A percentile compares a stretch with the other conserved stretches of the same genome.
phyloP scores from a whole-genome alignment of 2,329 filamentous ascomycete species.

The Geosmithia putterillii region DNA sequence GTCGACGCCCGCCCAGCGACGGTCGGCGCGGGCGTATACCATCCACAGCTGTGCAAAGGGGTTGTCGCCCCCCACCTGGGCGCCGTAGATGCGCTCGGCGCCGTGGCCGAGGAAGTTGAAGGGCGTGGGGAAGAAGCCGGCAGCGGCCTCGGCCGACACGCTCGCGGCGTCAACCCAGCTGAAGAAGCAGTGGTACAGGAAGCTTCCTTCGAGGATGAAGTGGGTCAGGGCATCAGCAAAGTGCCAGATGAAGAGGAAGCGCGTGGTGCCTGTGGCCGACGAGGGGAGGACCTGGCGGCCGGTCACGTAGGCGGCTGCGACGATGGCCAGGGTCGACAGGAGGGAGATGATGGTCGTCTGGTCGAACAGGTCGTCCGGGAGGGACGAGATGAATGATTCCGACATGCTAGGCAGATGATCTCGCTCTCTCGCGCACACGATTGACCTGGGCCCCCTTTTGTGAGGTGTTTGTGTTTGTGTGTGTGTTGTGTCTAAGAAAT shows the following conservation, averaged over 20 bases:
- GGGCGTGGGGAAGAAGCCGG: constrained; percentile 31
- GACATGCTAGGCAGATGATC: constrained; percentile 5
- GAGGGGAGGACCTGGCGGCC: constrained; percentile 35
- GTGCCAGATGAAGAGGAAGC: constrained; percentile 88
- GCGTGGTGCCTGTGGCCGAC: constrained; percentile 41
- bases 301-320: constrained; percentile 31
- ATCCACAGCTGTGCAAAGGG: constrained; percentile 52
- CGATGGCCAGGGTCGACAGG: constrained; percentile 38
- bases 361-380: constrained; percentile 47
- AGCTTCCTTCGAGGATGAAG: constrained; percentile 80
- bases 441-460: too few species aligned
- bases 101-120: constrained; percentile 37
- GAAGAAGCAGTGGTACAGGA: constrained; percentile 92
- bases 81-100: constrained; percentile 36
- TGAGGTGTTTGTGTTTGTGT: too few species aligned
- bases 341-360: constrained; percentile 47
- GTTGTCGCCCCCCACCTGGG: constrained; percentile 41
- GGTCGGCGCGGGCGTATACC: constrained; percentile 55
- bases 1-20: constrained; percentile 51
- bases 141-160: constrained; percentile 12
- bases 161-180: constrained; percentile 23
- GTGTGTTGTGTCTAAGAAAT: too few species aligned
- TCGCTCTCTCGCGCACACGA: too few species aligned
- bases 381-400: constrained; percentile 11
- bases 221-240: constrained; percentile 87